Conservation (phyloP, 345 rosid genomes). For the Leavenworthia alabamica region DNA sequence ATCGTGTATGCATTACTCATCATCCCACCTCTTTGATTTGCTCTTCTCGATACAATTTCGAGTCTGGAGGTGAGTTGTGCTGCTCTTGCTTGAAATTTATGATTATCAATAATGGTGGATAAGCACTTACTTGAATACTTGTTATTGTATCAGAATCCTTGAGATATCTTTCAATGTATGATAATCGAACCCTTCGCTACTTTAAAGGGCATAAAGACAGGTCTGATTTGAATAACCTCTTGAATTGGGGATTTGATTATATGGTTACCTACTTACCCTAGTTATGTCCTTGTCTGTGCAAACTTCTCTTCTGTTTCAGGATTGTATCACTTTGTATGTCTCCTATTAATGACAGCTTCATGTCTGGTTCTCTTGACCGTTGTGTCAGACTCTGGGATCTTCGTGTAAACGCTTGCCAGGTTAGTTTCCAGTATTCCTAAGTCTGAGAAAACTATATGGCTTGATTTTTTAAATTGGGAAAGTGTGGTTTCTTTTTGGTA, state of each 20-base stretch:
- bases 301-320: constrained; percentile 37
- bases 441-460: not conserved
- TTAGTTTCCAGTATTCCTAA: constrained; percentile 31
- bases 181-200: constrained; percentile 92
- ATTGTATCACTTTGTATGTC: constrained; percentile 97
- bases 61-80: constrained; percentile 61
- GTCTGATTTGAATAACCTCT: constrained; percentile 29
- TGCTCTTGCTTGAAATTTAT: not conserved
- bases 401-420: constrained; percentile 99
- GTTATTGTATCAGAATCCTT: constrained; percentile 54
- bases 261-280: not conserved
- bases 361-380: constrained; percentile 96
- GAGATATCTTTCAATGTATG: constrained; percentile 91
- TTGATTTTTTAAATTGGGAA: not conserved
- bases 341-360: constrained; percentile 94
- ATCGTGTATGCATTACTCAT: constrained; percentile 88
- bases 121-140: not conserved
- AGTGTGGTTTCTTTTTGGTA: not conserved
- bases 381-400: constrained; percentile 98
- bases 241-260: not conserved
- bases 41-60: constrained; percentile 72
- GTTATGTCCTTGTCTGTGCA: not conserved
- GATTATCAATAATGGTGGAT: not conserved
- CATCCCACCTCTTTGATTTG: constrained; percentile 95
- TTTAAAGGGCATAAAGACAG: constrained; percentile 96